These are phyloP conservation scores for Annulohypoxylon truncatum DNA, from an alignment of 2,329 filamentous ascomycete species.

Conservation along the genomic window DNA sequence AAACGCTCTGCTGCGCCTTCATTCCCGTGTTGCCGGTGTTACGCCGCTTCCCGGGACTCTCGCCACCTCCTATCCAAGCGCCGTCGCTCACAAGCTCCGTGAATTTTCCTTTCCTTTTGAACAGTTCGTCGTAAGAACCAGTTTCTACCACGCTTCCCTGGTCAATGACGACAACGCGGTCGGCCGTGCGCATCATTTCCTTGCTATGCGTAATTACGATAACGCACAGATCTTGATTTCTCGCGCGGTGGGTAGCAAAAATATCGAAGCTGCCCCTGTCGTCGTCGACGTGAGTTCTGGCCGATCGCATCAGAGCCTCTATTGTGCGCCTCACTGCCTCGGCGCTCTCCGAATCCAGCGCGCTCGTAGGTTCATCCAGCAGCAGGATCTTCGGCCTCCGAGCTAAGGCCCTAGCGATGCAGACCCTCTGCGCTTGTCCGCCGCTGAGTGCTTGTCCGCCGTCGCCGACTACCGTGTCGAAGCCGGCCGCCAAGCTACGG, in stretches of 20 bases:
- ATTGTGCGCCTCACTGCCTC: slow-evolving; percentile 73
- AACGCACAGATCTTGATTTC: slow-evolving; percentile 66
- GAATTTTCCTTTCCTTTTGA: slow-evolving; percentile 59
- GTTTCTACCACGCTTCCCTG: slow-evolving; percentile 73
- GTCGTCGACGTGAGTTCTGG: slow-evolving; percentile 29
- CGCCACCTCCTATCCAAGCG: slow-evolving; percentile 35
- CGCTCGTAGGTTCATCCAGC: slow-evolving; percentile 88
- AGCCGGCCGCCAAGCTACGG: slow-evolving; percentile 74
- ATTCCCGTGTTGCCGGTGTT: not conserved
- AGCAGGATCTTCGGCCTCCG: slow-evolving; percentile 78
- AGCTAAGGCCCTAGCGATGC: slow-evolving; percentile 82
- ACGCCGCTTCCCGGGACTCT: not conserved
- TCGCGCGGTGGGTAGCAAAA: not conserved
- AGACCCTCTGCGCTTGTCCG: slow-evolving; percentile 84
- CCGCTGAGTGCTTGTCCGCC: slow-evolving; percentile 80
- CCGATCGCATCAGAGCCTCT: slow-evolving; percentile 58
- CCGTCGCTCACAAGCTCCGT: slow-evolving; percentile 54
- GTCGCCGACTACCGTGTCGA: slow-evolving; percentile 79
- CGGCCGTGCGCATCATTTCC: slow-evolving; percentile 88
- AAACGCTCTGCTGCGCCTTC: not conserved
- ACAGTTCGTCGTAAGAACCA: slow-evolving; percentile 73
- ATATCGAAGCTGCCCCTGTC: not conserved
- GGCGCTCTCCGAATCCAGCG: slow-evolving; percentile 78
- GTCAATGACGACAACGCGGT: slow-evolving; percentile 79
- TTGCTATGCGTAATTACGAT: slow-evolving; percentile 83